Evolutionary conservation across 2,329 filamentous ascomycete species (phyloP).

Genomic region (Bimuria novae-zelandiae): DNA sequence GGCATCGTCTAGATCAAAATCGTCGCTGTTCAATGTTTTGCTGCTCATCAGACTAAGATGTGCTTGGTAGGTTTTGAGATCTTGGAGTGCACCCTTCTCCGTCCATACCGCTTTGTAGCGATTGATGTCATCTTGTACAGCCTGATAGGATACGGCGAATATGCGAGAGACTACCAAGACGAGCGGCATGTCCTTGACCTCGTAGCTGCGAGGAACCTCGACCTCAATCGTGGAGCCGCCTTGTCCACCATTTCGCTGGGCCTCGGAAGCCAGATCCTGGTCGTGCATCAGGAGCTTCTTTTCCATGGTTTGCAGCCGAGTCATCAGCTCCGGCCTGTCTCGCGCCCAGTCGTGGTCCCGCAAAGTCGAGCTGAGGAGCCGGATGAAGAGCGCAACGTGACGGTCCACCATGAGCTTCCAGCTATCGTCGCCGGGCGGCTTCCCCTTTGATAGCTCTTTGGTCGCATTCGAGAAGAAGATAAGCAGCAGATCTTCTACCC

Average conservation of each 20-base stretch:
- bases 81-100: conserved; percentile 84
- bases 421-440: conserved; percentile 76
- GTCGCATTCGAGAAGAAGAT: conserved; percentile 97
- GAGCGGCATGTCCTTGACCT: conserved; percentile 96
- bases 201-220: conserved; percentile 80
- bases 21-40: conserved; percentile 76
- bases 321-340: conserved; percentile 82
- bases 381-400: conserved; percentile 92
- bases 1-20: conserved; percentile 88
- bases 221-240: conserved; percentile 76
- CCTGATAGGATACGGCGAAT: conserved; percentile 77
- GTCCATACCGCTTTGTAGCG: conserved; percentile 82
- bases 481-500: conserved; percentile 88
- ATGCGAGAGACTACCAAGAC: conserved; percentile 85
- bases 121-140: conserved; percentile 87
- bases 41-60: conserved; percentile 80
- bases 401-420: conserved; percentile 94
- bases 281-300: conserved; percentile 94
- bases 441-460: conserved; percentile 82
- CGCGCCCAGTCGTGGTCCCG: conserved; percentile 83
- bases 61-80: conserved; percentile 92
- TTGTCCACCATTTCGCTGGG: conserved; percentile 59
- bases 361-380: conserved; percentile 78
- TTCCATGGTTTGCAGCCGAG: conserved; percentile 78
- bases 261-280: conserved; percentile 76